Conservation (phyloP, 192 early-diverging fungal genomes). For the Globomyces pollinis-pini region DNA sequence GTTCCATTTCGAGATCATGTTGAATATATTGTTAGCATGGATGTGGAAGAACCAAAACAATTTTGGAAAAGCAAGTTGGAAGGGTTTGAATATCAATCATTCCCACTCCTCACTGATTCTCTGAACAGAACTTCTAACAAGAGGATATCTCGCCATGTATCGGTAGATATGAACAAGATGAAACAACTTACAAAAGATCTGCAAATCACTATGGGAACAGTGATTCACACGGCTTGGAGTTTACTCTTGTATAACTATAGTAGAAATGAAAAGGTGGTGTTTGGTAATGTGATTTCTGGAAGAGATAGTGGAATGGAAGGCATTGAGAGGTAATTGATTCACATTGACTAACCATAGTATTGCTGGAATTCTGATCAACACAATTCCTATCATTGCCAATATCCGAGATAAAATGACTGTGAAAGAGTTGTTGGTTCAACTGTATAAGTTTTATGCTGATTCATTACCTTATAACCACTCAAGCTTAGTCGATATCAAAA, state of each 20-base stretch:
- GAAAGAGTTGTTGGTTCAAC: neutral
- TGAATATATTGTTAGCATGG: neutral
- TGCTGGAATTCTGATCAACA: conserved; percentile 12
- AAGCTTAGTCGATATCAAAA: neutral
- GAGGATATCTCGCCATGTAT: neutral
- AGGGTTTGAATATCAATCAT: neutral
- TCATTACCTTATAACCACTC: neutral
- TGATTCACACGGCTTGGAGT: conserved; percentile 20
- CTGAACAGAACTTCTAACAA: neutral
- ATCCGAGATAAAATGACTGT: neutral
- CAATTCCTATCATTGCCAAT: neutral
- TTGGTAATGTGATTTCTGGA: conserved; percentile 18
- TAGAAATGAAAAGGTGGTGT: conserved; percentile 13
- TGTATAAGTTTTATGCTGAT: neutral
- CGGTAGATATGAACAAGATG: neutral
- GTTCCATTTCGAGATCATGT: neutral
- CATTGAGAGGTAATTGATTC: conserved; percentile 5
- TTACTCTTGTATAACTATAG: conserved; percentile 12
- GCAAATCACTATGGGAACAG: conserved; percentile 8
- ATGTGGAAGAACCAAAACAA: neutral
- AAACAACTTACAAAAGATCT: neutral
- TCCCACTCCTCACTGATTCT: neutral
- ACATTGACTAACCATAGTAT: conserved; percentile 10
- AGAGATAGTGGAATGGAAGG: conserved; percentile 7
- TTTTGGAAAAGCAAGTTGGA: neutral